Evolutionary conservation across 2,329 filamentous ascomycete species (phyloP), one percentile per base, ranked within the genome.

Genomic region (Epichloe glyceriae): DNA sequence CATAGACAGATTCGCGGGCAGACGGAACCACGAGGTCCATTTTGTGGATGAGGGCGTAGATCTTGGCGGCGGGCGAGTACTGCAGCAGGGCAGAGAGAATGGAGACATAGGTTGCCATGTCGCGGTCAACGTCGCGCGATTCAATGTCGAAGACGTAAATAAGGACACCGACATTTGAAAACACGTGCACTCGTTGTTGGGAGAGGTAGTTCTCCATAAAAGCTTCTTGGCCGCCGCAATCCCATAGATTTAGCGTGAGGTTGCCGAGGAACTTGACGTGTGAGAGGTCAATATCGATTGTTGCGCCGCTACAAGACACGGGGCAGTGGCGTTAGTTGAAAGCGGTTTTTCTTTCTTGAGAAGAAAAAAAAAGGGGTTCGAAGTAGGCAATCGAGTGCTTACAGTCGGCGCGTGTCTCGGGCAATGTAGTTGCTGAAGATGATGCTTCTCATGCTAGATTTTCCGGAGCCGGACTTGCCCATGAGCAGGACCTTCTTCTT

Each of bases 121-220:
- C 93, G 60, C 88, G 85, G 55, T 93, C 87, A 60, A 95, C 88
- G 67, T 97, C 93, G 64, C 89, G 85, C 17, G 88, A 95, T 67
- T 97, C 93, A 58, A 97, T 94, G 66, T 98, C 93, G 70, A 98
- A 98, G 67, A 98, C 93, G 73, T 98, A 98, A 68, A 98, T 97
- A 52, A 98, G 80, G 48, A 97, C 93, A 47, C 90, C 91, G 54
- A 96, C 93, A 65, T 93, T 91, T 62, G 85, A 88, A 72, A 98
- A 98, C 67, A 98, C 91, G 70, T 97, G 93, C 51, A 88, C 84
- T 53, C 93, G 87, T 71, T 97, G 93, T 62, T 94, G 88, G 15
- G 87, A 90, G 54, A 98, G 84, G 72, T 97, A 98, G 67, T 95
- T 96, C 65, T 97, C 93, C 76, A 95, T 95, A 65, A 98, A 98